Evolutionary conservation across 192 early-diverging fungal genomes (phyloP), one percentile per base, ranked within the genome.

Genomic region (Ramicandelaber brevisporus): DNA sequence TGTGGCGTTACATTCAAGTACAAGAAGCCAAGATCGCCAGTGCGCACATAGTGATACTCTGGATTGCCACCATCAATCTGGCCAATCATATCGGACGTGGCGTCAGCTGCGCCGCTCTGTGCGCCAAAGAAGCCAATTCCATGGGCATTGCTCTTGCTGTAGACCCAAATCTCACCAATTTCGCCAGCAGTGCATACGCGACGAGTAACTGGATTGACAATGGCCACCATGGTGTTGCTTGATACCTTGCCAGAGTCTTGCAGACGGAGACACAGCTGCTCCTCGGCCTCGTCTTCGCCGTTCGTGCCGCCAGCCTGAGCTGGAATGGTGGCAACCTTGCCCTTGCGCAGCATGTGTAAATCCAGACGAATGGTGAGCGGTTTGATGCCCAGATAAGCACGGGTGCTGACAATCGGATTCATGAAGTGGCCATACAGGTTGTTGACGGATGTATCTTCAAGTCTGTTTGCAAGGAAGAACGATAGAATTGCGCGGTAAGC

Each of bases 111-210:
- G 12, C 39, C 29, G 37, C 15, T 25, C n/a, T 41, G 22, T 5
- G 16, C 11, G 19, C 29, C 17, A 1, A 39, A 3, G 6, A 29
- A 20, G 13, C 37, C 17, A 4, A 29, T 44, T 11, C 33, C 42
- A 25, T 34, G 22, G 6, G 49, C 46, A 15, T 56, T 50, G 38
- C 53, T 52, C 26, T 27, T 38, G 30, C 51, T 60, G 32, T 52
- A 66, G 8, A 86, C 78, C 78, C 78, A 86, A 8, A 86, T 81
- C 51, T 83, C 82, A 24, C 82, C 82, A 30, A 83, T 53, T 26
- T 63, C 57, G 21, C 75, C 65, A 3, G 61, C 61, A 4, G 61
- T 44, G 37, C 76, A 68, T 5, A 78, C 50, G n/a, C 41, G 52
- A 6, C 59, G 57, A 7, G 79, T 78, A 30, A 58, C 57, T 1